These are phyloP conservation scores for Tanacetum coccineum DNA, from an alignment of 129 eudicot species.

Conservation along the genomic window DNA sequence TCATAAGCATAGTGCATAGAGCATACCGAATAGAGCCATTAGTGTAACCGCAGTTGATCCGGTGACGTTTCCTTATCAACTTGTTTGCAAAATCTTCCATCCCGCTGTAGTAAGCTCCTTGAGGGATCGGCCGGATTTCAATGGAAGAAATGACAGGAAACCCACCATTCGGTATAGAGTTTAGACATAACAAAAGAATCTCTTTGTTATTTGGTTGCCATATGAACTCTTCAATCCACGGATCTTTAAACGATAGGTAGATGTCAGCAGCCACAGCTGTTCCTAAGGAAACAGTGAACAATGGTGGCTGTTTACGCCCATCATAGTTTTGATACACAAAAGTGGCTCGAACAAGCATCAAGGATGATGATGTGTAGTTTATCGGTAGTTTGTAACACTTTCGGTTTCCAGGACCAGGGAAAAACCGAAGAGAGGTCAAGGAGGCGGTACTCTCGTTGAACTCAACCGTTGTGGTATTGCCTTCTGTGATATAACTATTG, in stretches of 20 bases:
- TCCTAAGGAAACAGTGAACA: slow-evolving; percentile 74
- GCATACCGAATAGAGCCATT: slow-evolving; percentile 70
- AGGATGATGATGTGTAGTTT: slow-evolving; percentile 38
- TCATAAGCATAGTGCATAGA: not conserved
- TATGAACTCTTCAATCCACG: slow-evolving; percentile 85
- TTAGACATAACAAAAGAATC: slow-evolving; percentile 53
- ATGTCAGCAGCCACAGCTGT: slow-evolving; percentile 49
- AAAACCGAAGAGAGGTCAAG: slow-evolving; percentile 59
- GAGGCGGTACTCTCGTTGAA: slow-evolving; percentile 40
- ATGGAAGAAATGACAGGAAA: slow-evolving; percentile 76
- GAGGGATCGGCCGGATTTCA: slow-evolving; percentile 80
- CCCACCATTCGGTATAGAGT: slow-evolving; percentile 63
- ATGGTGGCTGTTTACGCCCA: slow-evolving; percentile 62
- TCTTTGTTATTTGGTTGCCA: slow-evolving; percentile 57
- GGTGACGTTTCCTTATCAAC: slow-evolving; percentile 55
- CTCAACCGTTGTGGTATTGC: slow-evolving; percentile 45
- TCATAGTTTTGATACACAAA: slow-evolving; percentile 86
- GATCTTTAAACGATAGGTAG: slow-evolving; percentile 57
- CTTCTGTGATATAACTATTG: slow-evolving; percentile 39
- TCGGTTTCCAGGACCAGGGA: slow-evolving; percentile 54
- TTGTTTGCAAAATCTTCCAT: slow-evolving; percentile 39
- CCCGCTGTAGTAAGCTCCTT: slow-evolving; percentile 52
- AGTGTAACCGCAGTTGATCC: slow-evolving; percentile 74
- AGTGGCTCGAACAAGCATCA: slow-evolving; percentile 53
- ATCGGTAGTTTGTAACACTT: slow-evolving; percentile 75